phyloP scores from a whole-genome alignment of 352 stramenopile species.

The Globisporangium acanthophoron region DNA sequence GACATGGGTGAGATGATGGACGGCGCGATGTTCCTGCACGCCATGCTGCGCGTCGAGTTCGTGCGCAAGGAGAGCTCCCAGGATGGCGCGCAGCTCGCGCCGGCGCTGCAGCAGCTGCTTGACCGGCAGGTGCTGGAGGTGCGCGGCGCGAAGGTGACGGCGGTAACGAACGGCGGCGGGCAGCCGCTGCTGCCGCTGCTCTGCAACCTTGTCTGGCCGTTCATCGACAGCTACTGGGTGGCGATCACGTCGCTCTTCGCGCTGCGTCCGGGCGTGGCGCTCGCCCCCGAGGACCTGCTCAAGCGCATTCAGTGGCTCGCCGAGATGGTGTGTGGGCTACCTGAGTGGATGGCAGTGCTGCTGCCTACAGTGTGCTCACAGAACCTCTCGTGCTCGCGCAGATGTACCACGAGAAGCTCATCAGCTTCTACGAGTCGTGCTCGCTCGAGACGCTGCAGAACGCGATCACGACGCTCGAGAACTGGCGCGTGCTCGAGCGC shows the following conservation, averaged over 20 bases:
- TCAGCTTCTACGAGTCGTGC: constrained; percentile 85
- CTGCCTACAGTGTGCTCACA: background rate
- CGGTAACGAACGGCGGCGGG: constrained; percentile 11
- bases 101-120: constrained; percentile 33
- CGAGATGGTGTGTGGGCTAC: constrained; percentile 34
- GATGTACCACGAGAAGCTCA: constrained; percentile 85
- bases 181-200: constrained; percentile 58
- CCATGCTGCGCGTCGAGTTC: constrained; percentile 78
- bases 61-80: constrained; percentile 59
- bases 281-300: constrained; percentile 54
- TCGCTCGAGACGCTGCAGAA: constrained; percentile 83
- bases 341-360: background rate
- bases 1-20: constrained; percentile 50
- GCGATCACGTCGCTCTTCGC: constrained; percentile 70
- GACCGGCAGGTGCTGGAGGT: constrained; percentile 34
- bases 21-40: constrained; percentile 60
- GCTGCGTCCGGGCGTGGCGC: constrained; percentile 42
- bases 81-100: constrained; percentile 33
- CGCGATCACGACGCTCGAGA: constrained; percentile 52
- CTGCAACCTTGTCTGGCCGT: constrained; percentile 79
- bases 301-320: constrained; percentile 82
- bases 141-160: constrained; percentile 1
- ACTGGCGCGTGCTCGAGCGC: constrained; percentile 60
- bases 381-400: constrained; percentile 8
- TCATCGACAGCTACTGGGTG: constrained; percentile 86